Evolutionary conservation across 768 basidiomycete species (phyloP), one percentile per base, ranked within the genome.

Genomic region (Guyanaporus albipodus): DNA sequence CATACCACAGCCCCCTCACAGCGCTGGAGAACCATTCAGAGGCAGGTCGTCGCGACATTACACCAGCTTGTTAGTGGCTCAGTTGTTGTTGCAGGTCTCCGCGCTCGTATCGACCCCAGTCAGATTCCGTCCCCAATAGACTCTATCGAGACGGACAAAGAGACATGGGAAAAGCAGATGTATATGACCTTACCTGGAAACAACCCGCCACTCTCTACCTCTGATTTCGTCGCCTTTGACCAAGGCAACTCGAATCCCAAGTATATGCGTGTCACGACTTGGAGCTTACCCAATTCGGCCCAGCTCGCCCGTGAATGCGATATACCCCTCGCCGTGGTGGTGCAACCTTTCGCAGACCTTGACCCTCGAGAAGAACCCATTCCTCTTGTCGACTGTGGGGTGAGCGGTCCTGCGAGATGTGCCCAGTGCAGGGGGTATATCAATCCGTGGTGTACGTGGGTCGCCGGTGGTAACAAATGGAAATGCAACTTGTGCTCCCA

Each of bases 201-300:
- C 29, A 85, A 82, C 55, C 82, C 82, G 0, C 96, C 95, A 1
- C 71, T 91, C 14, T 83, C 85, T n/a, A 91, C 87, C 6, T 86
- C 91, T 0, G 89, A 95, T 56, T 95, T 80, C 57, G 71, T 84
- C 46, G 83, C 89, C n/a, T 76, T 97, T 47, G 95, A 99, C 70
- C 92, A 98, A 77, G 95, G 95, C 48, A 97, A 95, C 68, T 88
- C 92, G 4, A 89, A 87, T 12, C 96, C 96, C 8, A 87, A 88
- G 59, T 91, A 87, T 64, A 76, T 95, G 37, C 84, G 96, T 28
- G 73, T 91, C 46, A 86, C 96, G 14, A 91, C 93, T 6, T 93
- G 92, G 81, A 85, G 84, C 60, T 69, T 98, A 21, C 96, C 96
- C 2, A 77, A 77, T 49, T 83, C 87, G 2, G 81, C 84, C 14